phyloP scores from a whole-genome alignment of 2,329 filamentous ascomycete species.

The Arthrinium phaeospermum region DNA sequence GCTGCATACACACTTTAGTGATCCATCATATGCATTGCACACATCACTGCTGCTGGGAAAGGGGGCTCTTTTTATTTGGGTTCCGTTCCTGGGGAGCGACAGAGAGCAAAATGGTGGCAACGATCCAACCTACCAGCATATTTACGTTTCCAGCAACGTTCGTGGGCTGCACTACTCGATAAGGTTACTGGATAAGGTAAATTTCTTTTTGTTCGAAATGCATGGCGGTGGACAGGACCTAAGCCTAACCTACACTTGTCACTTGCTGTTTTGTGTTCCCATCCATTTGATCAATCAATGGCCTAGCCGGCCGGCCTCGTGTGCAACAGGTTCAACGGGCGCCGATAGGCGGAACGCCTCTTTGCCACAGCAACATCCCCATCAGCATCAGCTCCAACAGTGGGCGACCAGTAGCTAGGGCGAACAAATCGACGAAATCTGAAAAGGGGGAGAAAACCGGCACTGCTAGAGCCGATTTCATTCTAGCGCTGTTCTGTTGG shows the following conservation, averaged over 20 bases:
- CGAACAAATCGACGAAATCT: background rate
- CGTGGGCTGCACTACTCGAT: background rate
- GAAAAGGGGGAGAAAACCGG: background rate
- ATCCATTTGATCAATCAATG: background rate
- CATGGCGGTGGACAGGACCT: background rate
- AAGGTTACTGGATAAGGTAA: slow-evolving; percentile 8
- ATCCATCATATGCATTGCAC: background rate
- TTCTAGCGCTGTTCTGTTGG: background rate
- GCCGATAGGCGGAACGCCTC: slow-evolving; percentile 5
- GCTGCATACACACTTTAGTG: background rate
- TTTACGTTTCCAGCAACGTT: background rate
- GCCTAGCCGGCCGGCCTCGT: background rate
- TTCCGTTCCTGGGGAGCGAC: background rate
- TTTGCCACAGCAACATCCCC: slow-evolving; percentile 7
- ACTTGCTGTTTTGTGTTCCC: background rate
- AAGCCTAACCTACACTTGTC: background rate
- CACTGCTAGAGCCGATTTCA: background rate
- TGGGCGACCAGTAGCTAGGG: background rate
- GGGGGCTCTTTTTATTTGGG: background rate
- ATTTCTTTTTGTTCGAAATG: background rate
- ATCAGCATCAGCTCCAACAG: background rate
- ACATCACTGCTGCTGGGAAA: background rate
- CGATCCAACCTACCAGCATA: background rate
- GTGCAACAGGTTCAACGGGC: slow-evolving; percentile 2
- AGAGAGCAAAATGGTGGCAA: background rate